Percentiles rank a stretch among this genome's conserved stretches.
These are phyloP conservation scores for Fusarium succisae DNA, from an alignment of 2,329 filamentous ascomycete species.

Conservation along the genomic window DNA sequence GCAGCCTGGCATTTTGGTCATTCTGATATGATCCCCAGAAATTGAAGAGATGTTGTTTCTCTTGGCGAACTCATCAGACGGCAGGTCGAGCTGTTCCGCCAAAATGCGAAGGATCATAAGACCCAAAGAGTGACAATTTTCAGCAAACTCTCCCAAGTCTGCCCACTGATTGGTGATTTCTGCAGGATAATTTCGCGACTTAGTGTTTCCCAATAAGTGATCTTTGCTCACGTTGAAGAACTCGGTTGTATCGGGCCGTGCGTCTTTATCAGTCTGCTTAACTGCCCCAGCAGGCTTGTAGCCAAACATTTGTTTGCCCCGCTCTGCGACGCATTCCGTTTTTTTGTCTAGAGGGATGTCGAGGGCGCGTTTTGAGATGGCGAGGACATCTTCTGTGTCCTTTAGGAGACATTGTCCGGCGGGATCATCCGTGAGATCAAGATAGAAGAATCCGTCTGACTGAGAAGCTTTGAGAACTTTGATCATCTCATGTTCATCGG, in stretches of 20 bases:
- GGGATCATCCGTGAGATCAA: background rate
- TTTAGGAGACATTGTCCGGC: background rate
- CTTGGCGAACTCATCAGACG: background rate
- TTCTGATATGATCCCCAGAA: background rate
- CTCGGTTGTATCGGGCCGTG: background rate
- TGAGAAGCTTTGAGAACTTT: background rate
- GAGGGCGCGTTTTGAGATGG: background rate
- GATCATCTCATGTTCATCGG: background rate
- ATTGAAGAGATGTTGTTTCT: background rate
- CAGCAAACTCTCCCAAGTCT: rapidly evolving
- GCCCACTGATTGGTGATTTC: background rate
- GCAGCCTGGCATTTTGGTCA: background rate
- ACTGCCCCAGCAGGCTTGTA: background rate
- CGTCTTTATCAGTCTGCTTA: background rate
- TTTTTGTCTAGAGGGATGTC: background rate
- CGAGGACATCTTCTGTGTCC: background rate
- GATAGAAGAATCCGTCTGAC: background rate
- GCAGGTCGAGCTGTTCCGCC: background rate
- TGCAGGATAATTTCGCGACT: background rate
- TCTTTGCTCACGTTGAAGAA: background rate
- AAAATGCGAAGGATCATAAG: background rate
- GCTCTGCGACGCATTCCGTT: background rate
- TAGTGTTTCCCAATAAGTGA: background rate
- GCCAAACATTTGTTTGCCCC: background rate
- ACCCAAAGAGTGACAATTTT: background rate